A percentile compares a stretch with the other conserved stretches of the same genome.
phyloP scores from a whole-genome alignment of 148 eudicot species.

The Cornus controversa region DNA sequence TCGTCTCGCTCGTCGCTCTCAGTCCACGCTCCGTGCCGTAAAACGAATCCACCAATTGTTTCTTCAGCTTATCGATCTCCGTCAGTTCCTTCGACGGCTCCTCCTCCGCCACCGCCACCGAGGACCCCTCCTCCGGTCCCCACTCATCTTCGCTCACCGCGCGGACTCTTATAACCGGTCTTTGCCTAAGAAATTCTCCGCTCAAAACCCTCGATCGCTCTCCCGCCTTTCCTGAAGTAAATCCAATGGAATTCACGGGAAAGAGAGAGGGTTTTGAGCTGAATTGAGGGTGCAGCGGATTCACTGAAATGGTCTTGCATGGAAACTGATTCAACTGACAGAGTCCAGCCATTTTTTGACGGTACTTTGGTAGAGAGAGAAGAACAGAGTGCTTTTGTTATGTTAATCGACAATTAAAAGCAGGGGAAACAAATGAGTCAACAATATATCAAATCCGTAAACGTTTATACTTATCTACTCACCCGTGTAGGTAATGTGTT shows the following conservation, averaged over 20 bases:
- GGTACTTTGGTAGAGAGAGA: not conserved
- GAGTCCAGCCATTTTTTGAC: conserved; percentile 46
- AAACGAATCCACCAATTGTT: conserved; percentile 58
- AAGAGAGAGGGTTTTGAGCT: conserved; percentile 20
- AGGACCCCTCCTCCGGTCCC: conserved; percentile 17
- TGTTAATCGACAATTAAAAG: not conserved
- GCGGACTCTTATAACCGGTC: conserved; percentile 2
- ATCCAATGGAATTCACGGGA: conserved; percentile 1
- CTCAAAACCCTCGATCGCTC: conserved; percentile 1
- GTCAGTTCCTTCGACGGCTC: conserved; percentile 22
- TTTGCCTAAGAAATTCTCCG: not conserved
- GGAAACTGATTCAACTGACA: conserved; percentile 29
- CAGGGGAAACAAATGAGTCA: not conserved
- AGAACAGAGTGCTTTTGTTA: not conserved
- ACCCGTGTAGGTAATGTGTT: no score
- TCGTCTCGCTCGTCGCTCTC: conserved; percentile 71
- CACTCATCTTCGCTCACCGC: conserved; percentile 45
- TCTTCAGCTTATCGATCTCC: conserved; percentile 57
- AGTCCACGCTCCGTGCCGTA: conserved; percentile 82
- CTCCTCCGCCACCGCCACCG: conserved; percentile 39
- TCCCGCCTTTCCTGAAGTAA: not conserved
- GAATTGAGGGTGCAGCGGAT: conserved; percentile 18
- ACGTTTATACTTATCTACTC: no score
- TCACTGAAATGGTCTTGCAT: conserved; percentile 15
- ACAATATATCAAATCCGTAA: no score